phyloP scores from a whole-genome alignment of 208 protist genomes.

The Acanthamoeba royreba region DNA sequence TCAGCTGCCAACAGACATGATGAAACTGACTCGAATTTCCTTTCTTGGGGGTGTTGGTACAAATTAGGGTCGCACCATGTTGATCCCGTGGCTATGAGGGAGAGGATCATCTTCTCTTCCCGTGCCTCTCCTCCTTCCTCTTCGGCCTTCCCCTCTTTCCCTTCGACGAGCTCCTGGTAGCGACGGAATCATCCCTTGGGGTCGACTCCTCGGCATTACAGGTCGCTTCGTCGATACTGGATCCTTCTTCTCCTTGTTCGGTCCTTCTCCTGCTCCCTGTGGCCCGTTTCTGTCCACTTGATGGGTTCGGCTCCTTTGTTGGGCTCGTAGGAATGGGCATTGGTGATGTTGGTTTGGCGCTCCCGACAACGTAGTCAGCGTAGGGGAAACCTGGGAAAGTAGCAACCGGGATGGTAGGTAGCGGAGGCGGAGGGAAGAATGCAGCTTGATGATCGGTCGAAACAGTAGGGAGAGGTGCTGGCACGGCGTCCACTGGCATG shows the following conservation, averaged over 20 bases:
- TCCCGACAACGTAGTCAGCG: not conserved
- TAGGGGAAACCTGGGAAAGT: not conserved
- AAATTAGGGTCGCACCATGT: too few species aligned
- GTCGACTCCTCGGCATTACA: too few species aligned
- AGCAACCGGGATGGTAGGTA: not conserved
- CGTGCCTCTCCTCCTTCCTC: not conserved
- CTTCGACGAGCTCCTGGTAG: not conserved
- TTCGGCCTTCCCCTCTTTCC: not conserved
- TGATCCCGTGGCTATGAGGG: too few species aligned
- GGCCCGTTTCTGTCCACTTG: not conserved
- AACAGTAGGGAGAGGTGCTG: not conserved
- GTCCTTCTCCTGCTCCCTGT: not conserved
- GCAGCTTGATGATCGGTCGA: not conserved
- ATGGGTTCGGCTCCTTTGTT: not conserved
- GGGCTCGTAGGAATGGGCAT: too few species aligned
- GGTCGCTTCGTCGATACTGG: not conserved
- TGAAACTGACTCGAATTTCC: too few species aligned
- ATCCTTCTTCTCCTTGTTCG: not conserved
- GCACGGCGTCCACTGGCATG: not conserved
- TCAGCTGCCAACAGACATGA: too few species aligned
- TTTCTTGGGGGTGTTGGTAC: too few species aligned
- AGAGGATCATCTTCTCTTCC: not conserved
- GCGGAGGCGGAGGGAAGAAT: not conserved
- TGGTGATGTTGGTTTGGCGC: not conserved
- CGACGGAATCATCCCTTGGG: too few species aligned